Conservation (phyloP, 2,329 filamentous ascomycete genomes). For the Phoma sp. region DNA sequence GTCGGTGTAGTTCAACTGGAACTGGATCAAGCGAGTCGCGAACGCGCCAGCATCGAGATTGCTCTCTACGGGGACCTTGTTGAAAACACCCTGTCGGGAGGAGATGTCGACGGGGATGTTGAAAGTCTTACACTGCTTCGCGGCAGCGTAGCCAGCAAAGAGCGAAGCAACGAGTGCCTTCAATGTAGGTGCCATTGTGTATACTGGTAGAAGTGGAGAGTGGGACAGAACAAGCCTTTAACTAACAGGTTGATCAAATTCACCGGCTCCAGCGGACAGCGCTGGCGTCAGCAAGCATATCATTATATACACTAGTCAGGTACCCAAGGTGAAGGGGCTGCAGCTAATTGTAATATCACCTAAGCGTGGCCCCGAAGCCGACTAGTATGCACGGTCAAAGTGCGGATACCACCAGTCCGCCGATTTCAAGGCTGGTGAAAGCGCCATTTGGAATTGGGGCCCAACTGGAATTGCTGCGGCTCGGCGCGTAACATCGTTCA, state of each 20-base stretch:
- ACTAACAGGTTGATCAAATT: background rate
- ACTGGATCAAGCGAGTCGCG: constrained; percentile 37
- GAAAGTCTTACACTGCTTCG: constrained; percentile 57
- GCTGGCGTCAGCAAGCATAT: constrained; percentile 6
- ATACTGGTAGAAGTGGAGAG: background rate
- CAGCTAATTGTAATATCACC: constrained; percentile 1
- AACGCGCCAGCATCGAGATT: constrained; percentile 67
- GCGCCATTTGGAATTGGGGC: constrained; percentile 6
- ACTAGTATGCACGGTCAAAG: constrained; percentile 1
- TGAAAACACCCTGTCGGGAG: constrained; percentile 63
- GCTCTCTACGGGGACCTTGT: constrained; percentile 55
- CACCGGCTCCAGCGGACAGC: too few species aligned
- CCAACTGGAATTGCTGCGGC: constrained; percentile 8
- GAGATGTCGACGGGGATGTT: constrained; percentile 64
- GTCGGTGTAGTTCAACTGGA: constrained; percentile 55
- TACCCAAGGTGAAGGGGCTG: background rate
- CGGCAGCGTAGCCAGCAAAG: constrained; percentile 28
- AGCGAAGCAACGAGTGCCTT: constrained; percentile 24
- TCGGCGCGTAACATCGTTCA: constrained; percentile 8
- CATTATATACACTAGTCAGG: constrained; percentile 1
- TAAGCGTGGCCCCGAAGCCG: constrained; percentile 2
- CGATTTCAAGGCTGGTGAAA: constrained; percentile 1
- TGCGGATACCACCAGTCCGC: background rate
- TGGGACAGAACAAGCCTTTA: background rate
- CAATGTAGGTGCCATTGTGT: constrained; percentile 20